Percentiles rank a stretch among this genome's conserved stretches.
These are phyloP conservation scores for Eucalyptus dawsonii DNA, from an alignment of 345 rosid genomes.

Conservation along the genomic window DNA sequence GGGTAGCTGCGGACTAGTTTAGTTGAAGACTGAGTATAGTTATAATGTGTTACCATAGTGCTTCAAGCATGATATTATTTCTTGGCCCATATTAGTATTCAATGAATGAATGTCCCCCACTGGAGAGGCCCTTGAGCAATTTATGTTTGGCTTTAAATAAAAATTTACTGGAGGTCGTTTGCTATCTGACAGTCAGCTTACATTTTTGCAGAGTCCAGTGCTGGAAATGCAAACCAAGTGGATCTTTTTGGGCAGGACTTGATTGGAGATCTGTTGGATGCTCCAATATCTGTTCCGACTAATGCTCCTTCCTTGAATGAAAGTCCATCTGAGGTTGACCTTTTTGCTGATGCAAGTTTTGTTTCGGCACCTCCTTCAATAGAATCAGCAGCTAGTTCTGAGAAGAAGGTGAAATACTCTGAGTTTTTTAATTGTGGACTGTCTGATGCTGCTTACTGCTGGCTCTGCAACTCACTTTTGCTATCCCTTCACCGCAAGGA, in stretches of 20 bases:
- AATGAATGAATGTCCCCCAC: background rate
- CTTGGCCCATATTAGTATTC: background rate
- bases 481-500: background rate
- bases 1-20: background rate
- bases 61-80: background rate
- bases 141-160: background rate
- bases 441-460: background rate
- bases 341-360: constrained; percentile 93
- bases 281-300: constrained; percentile 21
- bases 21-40: background rate
- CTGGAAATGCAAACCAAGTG: constrained; percentile 53
- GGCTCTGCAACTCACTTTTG: background rate
- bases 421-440: background rate
- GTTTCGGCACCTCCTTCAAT: constrained; percentile 64
- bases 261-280: constrained; percentile 73
- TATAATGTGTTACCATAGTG: background rate
- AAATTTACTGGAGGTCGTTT: background rate
- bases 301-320: constrained; percentile 29
- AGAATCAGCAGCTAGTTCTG: constrained; percentile 31
- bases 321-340: constrained; percentile 51
- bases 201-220: constrained; percentile 42
- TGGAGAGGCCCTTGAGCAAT: background rate
- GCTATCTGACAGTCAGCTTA: background rate
- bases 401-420: constrained; percentile 34
- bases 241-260: constrained; percentile 77